Base-by-base conservation (phyloP, 768 basidiomycete genomes). In the Lentinula guzmanii region DNA sequence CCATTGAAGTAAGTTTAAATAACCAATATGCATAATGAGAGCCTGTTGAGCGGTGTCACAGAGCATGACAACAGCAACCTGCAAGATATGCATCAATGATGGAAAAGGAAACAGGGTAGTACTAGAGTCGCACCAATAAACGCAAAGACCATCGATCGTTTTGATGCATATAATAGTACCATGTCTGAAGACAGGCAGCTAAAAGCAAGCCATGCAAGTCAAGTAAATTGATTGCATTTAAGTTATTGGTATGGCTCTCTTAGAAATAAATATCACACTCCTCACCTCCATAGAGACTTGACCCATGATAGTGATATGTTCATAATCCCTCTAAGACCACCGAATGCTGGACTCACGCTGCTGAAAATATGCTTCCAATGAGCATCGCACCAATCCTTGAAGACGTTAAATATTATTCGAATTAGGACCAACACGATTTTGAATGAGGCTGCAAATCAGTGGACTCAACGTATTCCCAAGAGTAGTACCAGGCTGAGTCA, bases 1-100 rank as follows among this genome's bases (percentile, higher is more conserved):
- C 2, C n/a, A 13, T 11, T 13, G 2, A 35, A 8, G 7, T 15
- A 43, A 46, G 37, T 5, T 9, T 16, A 0, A 65, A 72, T 55
- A 65, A 79, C 85, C 68, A 1, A 77, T 75, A 62, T 86, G 83
- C 0, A 79, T 76, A 60, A 86, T 82, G 28, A 86, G 66, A 1
- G 28, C 41, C 41, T 56, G 55, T 31, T 56, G 55, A 6, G 45
- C 7, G 33, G 55, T 56, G 55, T 56, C 55, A 24, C 16, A 37
- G 21, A 56, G 28, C 41, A 56, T 56, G 11, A 56, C 41, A 8
- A 37, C 21, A 4, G 21, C 55, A 43, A 56, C 55, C 55, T 56
- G 41, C 31, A 18, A 18, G 9, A 13, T 4, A 5, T 9, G 2
- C n/a, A 41, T 42, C 4, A 24, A 15, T 11, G 5, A 43, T 13